Evolutionary conservation across 2,329 filamentous ascomycete genomes (phyloP).

Genomic region (Pseudofabraea citricarpa): DNA sequence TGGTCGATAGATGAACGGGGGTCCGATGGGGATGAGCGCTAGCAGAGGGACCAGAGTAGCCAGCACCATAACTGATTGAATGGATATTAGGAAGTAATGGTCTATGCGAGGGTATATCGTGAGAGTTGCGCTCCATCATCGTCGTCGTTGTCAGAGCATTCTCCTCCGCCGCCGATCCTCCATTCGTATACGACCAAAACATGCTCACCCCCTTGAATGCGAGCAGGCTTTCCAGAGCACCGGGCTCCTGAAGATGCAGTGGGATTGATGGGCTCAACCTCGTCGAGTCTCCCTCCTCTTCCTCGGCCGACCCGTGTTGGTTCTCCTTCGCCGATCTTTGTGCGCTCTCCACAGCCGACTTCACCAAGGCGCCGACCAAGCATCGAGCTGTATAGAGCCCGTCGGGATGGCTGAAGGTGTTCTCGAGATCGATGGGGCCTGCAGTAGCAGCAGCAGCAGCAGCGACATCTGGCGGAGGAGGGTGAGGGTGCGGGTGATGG

Average conservation of each 20-base stretch:
- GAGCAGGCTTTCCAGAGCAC: neutral
- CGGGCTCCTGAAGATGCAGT: neutral
- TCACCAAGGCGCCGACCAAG: constrained; percentile 6
- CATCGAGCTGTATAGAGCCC: constrained; percentile 11
- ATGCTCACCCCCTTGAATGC: neutral
- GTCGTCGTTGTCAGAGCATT: too few species aligned
- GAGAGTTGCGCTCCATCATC: too few species aligned
- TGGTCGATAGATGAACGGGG: neutral
- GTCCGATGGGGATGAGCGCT: neutral
- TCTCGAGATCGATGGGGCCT: constrained; percentile 6
- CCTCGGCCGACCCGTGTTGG: neutral
- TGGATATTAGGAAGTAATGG: too few species aligned
- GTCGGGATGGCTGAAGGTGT: constrained; percentile 6
- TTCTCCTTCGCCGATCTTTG: neutral
- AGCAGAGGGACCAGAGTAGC: too few species aligned
- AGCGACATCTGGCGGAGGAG: too few species aligned
- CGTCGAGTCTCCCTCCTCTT: neutral
- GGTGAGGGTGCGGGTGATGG: too few species aligned
- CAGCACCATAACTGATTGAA: too few species aligned
- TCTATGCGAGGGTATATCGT: too few species aligned
- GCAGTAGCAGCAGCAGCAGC: too few species aligned
- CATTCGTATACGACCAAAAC: neutral
- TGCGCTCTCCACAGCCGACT: neutral
- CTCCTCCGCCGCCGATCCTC: neutral
- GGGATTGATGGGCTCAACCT: neutral